Percentiles rank a stretch among this genome's conserved stretches.
Conservation (phyloP, 768 basidiomycete species). For the Sporobolomyces roseus region DNA sequence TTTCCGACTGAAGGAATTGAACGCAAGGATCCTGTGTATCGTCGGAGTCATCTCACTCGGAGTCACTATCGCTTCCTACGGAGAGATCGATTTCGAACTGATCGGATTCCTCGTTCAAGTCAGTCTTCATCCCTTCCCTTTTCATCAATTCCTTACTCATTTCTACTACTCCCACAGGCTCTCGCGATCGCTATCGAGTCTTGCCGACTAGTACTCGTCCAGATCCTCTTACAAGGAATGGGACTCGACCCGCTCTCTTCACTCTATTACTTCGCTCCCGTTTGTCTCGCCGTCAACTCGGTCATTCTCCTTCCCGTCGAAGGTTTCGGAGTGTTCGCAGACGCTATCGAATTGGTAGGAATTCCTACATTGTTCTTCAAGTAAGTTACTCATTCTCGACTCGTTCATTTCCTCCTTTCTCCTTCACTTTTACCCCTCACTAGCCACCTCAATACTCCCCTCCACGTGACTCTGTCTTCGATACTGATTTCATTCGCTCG, state of each 20-base stretch:
- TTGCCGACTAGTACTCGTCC: constrained; percentile 90
- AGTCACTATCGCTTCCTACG: constrained; percentile 80
- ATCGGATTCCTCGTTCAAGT: constrained; percentile 79
- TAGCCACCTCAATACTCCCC: too few species aligned
- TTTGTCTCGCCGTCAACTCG: constrained; percentile 84
- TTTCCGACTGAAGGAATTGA: constrained; percentile 78
- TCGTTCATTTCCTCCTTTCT: too few species aligned
- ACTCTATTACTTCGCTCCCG: constrained; percentile 45
- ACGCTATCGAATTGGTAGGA: constrained; percentile 60
- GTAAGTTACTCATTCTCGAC: constrained; percentile 3
- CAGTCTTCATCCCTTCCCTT: constrained; percentile 50
- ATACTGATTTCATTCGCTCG: constrained; percentile 1
- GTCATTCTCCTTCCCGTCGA: constrained; percentile 83
- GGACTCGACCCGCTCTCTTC: constrained; percentile 58
- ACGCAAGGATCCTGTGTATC: constrained; percentile 52
- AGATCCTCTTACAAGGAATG: constrained; percentile 84
- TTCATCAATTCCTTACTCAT: neutral
- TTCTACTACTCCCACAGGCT: constrained; percentile 55
- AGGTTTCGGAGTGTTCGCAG: constrained; percentile 76
- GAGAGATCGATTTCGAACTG: constrained; percentile 79
- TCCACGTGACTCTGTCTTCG: too few species aligned
- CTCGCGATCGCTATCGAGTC: constrained; percentile 67
- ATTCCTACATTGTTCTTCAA: constrained; percentile 46
- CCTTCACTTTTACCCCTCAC: too few species aligned
- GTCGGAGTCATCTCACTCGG: constrained; percentile 84